phyloP scores from a whole-genome alignment of 2,329 filamentous ascomycete species.

The Herpotrichia juniperi region DNA sequence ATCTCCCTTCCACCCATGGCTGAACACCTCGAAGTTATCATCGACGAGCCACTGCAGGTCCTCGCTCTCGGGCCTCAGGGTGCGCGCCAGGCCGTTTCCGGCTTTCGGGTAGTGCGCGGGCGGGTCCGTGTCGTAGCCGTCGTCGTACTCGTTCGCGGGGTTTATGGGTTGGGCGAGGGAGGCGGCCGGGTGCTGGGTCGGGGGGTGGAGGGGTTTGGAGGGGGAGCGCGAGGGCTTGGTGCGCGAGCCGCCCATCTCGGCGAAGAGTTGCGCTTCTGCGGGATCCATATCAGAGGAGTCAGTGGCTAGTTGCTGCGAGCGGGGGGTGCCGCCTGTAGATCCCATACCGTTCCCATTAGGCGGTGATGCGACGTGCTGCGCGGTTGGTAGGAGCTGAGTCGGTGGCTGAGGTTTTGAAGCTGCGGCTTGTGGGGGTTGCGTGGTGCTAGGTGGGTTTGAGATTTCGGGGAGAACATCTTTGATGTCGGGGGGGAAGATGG shows the following conservation, averaged over 20 bases:
- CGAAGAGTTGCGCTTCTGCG: slow-evolving; percentile 40
- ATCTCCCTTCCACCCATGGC: slow-evolving; percentile 52
- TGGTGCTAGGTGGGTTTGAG: slow-evolving; percentile 9
- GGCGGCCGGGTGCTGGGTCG: slow-evolving; percentile 15
- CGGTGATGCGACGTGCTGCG: slow-evolving; percentile 27
- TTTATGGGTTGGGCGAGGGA: slow-evolving; percentile 12
- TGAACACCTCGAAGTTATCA: slow-evolving; percentile 64
- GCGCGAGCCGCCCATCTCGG: slow-evolving; percentile 27
- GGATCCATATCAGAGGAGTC: slow-evolving; percentile 32
- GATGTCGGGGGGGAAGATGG: slow-evolving; percentile 62
- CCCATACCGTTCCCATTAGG: slow-evolving; percentile 40
- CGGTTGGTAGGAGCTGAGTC: slow-evolving; percentile 2
- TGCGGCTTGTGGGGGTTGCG: slow-evolving; percentile 8
- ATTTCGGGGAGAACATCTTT: slow-evolving; percentile 25
- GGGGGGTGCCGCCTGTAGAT: slow-evolving; percentile 24
- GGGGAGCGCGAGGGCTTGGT: neutral
- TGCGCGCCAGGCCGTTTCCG: slow-evolving; percentile 63
- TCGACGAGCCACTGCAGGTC: slow-evolving; percentile 69
- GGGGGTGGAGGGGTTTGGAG: slow-evolving; percentile 7
- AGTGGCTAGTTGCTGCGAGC: slow-evolving; percentile 25
- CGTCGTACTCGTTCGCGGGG: slow-evolving; percentile 46
- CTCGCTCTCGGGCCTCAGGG: slow-evolving; percentile 61
- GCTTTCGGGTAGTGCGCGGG: slow-evolving; percentile 67
- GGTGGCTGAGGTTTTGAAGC: slow-evolving; percentile 14
- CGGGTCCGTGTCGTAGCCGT: slow-evolving; percentile 60